Base-by-base conservation (phyloP, 345 rosid genomes). In the Citrus hindsii region DNA sequence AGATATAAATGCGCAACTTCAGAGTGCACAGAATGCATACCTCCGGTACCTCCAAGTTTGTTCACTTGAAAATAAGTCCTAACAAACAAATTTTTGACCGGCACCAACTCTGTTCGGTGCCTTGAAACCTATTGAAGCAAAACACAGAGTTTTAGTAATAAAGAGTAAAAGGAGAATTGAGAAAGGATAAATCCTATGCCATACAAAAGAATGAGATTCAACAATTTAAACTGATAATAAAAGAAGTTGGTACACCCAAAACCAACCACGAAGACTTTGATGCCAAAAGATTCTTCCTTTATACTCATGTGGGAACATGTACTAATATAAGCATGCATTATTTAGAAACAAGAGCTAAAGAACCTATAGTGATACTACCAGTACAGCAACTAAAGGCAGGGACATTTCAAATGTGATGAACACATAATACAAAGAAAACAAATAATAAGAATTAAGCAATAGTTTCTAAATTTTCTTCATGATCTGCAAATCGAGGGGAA, bases 51-150 rank as follows among this genome's bases (percentile, higher is more conserved):
- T 83, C 88, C 85, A 7, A 68, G 79, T 74, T 80, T 88, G 76
- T 85, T 83, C 46, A 78, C 28, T 33, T 85, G 82, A 81, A 84
- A 62, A 84, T 82, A 80, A 76, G 84, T 78, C 84, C 89, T 85
- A 53, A 69, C 64, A n/a, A 90, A 76, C 72, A 85, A 84, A 80
- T 77, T 82, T 77, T 74, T 85, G 32, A 83, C 80, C n/a, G 82
- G 84, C 59, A 80, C 82, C 74, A 85, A 76, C 77, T 88, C 89
- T 21, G 83, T 84, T 73, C 82, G 90, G 74, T 86, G 86, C 68
- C 84, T 84, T 62, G 92, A 77, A 79, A 83, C 93, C 99, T 92
- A 86, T 62, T 35, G 56, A 58, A 68, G 67, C 65, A 72, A 24
- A 21, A 33, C 12, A 74, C 4, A 1, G 48, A 78, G 53, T 32